Evolutionary conservation across 179 eudicot genomes (phyloP).

Genomic region (Corrigiola litoralis): DNA sequence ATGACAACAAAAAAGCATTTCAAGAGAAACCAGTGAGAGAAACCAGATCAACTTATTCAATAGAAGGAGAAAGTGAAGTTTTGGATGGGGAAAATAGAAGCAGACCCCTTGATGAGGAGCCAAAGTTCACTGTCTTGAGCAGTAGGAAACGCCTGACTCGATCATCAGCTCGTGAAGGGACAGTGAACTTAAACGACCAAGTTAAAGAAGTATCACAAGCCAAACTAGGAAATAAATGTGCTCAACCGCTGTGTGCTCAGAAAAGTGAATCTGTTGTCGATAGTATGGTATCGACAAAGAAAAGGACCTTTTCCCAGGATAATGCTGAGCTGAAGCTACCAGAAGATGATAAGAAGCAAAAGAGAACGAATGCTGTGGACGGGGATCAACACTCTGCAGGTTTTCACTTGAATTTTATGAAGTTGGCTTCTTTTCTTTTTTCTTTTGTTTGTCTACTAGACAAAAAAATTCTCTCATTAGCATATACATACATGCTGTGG

Average conservation of each 20-base stretch:
- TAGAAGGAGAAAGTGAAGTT: not conserved
- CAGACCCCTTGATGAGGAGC: not conserved
- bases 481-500: too few relatives aligned
- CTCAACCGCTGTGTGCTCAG: not conserved
- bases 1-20: constrained; percentile 9
- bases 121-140: constrained; percentile 1
- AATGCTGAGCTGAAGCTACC: constrained; percentile 10
- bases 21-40: constrained; percentile 1
- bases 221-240: not conserved
- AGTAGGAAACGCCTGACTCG: constrained; percentile 7
- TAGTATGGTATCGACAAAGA: constrained; percentile 9
- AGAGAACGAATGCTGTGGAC: constrained; percentile 4
- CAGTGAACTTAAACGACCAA: not conserved
- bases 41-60: not conserved
- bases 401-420: too few relatives aligned
- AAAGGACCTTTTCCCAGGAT: constrained; percentile 9
- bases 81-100: not conserved
- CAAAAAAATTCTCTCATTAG: too few relatives aligned
- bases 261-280: not conserved
- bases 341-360: constrained; percentile 16
- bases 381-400: constrained; percentile 20
- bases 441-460: too few relatives aligned
- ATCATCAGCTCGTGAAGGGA: constrained; percentile 10
- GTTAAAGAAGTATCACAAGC: not conserved
- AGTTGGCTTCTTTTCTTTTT: too few relatives aligned